phyloP scores from a whole-genome alignment of 768 basidiomycete genomes.

The Austroboletus eburneus region DNA sequence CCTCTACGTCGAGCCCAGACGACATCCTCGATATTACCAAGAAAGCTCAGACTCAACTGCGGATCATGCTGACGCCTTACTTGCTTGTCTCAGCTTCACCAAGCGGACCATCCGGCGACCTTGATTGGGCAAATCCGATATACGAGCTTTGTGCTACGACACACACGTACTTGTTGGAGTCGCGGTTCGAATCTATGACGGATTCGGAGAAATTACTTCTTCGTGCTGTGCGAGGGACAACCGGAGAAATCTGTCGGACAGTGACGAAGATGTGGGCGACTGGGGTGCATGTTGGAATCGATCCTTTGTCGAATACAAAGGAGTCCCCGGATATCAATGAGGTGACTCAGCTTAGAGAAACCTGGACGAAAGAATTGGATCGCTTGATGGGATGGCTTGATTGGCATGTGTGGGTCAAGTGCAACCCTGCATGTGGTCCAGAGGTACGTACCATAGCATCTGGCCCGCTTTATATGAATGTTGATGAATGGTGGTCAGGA shows the following conservation, averaged over 20 bases:
- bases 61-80: conserved; percentile 29
- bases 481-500: conserved; percentile 12
- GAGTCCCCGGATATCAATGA: conserved; percentile 1
- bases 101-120: background rate
- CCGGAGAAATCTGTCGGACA: conserved; percentile 43
- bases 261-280: conserved; percentile 46
- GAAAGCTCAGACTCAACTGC: conserved; percentile 21
- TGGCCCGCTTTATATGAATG: background rate
- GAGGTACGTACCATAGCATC: conserved; percentile 35
- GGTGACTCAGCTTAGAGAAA: conserved; percentile 8
- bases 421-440: conserved; percentile 40
- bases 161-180: conserved; percentile 18
- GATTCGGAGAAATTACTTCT: conserved; percentile 29
- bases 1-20: background rate
- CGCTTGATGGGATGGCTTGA: conserved; percentile 48
- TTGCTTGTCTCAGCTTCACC: conserved; percentile 15
- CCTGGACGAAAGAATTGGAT: conserved; percentile 35
- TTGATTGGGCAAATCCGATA: conserved; percentile 29
- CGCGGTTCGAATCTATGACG: conserved; percentile 15
- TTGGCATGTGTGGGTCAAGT: conserved; percentile 50
- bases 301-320: conserved; percentile 4
- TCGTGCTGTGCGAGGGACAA: conserved; percentile 30
- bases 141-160: conserved; percentile 28
- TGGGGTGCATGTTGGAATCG: conserved; percentile 26
- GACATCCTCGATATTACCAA: conserved; percentile 6